These are phyloP conservation scores for Podospora bellae-mahoneyi DNA, from an alignment of 495 filamentous ascomycete genomes.

Conservation along the genomic window DNA sequence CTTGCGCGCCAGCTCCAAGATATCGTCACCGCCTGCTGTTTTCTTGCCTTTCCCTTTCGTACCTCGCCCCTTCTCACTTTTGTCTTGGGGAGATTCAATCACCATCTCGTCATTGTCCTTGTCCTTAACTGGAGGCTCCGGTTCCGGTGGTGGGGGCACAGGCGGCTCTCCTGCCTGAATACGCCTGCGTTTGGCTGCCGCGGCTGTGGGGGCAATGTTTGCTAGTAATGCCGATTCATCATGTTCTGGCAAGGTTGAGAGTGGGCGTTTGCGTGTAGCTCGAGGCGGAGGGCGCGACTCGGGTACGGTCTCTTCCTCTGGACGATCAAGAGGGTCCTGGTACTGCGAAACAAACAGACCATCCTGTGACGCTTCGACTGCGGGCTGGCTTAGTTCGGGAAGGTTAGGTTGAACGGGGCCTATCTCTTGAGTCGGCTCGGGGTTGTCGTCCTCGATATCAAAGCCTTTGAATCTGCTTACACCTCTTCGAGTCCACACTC, in stretches of 20 bases:
- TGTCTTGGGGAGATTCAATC: constrained; percentile 17
- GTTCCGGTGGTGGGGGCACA: constrained; percentile 27
- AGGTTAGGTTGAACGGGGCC: neutral
- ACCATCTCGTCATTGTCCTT: constrained; percentile 22
- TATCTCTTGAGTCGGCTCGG: neutral
- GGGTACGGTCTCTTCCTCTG: constrained; percentile 19
- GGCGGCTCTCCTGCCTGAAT: constrained; percentile 48
- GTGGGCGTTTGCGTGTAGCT: constrained; percentile 46
- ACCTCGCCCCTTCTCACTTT: constrained; percentile 20
- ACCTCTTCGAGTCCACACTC: constrained; percentile 36
- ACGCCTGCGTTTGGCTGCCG: constrained; percentile 67
- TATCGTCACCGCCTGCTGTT: constrained; percentile 49
- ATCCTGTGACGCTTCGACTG: constrained; percentile 23
- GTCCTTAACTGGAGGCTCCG: constrained; percentile 11
- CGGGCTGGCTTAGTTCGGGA: neutral
- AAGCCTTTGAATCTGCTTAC: constrained; percentile 75
- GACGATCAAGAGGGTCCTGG: constrained; percentile 31
- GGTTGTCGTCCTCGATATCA: constrained; percentile 32
- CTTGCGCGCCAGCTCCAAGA: constrained; percentile 64
- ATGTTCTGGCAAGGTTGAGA: constrained; percentile 35
- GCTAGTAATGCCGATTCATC: constrained; percentile 55
- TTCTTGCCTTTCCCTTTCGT: constrained; percentile 51
- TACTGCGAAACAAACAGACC: constrained; percentile 34
- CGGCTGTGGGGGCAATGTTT: constrained; percentile 64
- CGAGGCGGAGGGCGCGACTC: constrained; percentile 23